A percentile compares a stretch with the other conserved stretches of the same genome.
Conservation (phyloP, 2,329 filamentous ascomycete genomes). For the Aotearoamyces nothofagi region DNA sequence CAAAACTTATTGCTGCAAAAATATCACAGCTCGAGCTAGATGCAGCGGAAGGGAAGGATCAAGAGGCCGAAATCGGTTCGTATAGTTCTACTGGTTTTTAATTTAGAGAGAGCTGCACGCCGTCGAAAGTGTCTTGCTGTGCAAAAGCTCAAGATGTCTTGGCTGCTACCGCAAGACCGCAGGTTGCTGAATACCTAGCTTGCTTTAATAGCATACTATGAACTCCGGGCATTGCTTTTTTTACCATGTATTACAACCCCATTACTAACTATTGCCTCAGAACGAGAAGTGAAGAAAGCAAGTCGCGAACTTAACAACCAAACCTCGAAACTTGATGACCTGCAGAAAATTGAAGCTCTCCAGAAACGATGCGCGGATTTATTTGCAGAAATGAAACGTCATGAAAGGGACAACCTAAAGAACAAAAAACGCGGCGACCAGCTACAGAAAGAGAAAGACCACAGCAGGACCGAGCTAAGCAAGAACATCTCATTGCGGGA, state of each 20-base stretch:
- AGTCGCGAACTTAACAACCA: constrained; percentile 81
- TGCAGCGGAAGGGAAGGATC: constrained; percentile 83
- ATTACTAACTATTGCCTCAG: constrained; percentile 29
- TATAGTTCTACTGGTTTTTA: no score
- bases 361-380: constrained; percentile 87
- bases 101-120: no score
- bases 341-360: constrained; percentile 81
- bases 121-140: no score
- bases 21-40: constrained; percentile 93
- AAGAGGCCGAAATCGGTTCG: constrained; percentile 89
- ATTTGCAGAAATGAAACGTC: constrained; percentile 84
- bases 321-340: constrained; percentile 80
- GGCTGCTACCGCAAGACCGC: no score
- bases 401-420: constrained; percentile 87
- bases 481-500: constrained; percentile 88
- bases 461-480: constrained; percentile 71
- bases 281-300: constrained; percentile 86
- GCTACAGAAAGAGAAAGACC: constrained; percentile 92
- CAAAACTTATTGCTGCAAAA: constrained; percentile 79
- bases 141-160: no score
- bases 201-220: no score
- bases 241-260: no score
- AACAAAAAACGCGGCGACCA: constrained; percentile 92
- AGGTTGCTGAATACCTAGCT: no score
- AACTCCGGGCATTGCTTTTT: no score